Base-by-base conservation (phyloP, 2,329 filamentous ascomycete species). In the Chlorencoelia australis region DNA sequence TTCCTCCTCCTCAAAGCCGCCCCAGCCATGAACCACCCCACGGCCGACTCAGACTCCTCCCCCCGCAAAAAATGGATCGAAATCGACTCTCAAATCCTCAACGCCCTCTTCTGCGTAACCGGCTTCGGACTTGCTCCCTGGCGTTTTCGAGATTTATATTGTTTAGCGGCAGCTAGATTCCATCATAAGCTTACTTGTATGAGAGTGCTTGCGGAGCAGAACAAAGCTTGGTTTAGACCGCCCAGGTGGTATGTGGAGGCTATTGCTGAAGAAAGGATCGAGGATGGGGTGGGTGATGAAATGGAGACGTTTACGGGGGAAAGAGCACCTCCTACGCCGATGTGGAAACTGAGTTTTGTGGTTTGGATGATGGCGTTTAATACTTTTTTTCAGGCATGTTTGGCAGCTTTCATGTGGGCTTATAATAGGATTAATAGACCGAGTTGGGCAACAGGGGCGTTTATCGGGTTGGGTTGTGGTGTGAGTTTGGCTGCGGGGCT, bases 31-130 rank as follows among this genome's bases (percentile, higher is more conserved):
- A 84, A 83, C 65, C 61, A 68, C 49, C 77, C 69, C 0, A 62
- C 63, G 29, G 86, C 81, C 61, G 68, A 82, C 51, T 66, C 80
- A 46, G 76, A 83, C 53, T 62, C 83, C 50, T 85, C 81, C 0
- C 75, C 82, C 1, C 72, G 84, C 11, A 69, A 80, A 14, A 79
- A 76, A 40, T 93, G 86, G 85, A 73, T 93, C 45, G 85, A 93
- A 59, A 78, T 75, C 51, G 43, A 47, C 22, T 41, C 39, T 6
- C 43, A 48, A 30, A 48, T 48, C 21, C 29, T 48, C 8, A 48
- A 48, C 27, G 41, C 43, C 9, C 32, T 46, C 1, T 46, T 48
- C 29, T 48, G 45, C 33, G 41, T 46, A 1, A 48, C 40, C 7
- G 41, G 45, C 1, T 43, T 48, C 19, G 42, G 44, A 0, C 66